Evolutionary conservation across 2,329 filamentous ascomycete genomes (phyloP), one percentile per base, ranked within the genome.

Genomic region (Simplicillium aogashimaense): DNA sequence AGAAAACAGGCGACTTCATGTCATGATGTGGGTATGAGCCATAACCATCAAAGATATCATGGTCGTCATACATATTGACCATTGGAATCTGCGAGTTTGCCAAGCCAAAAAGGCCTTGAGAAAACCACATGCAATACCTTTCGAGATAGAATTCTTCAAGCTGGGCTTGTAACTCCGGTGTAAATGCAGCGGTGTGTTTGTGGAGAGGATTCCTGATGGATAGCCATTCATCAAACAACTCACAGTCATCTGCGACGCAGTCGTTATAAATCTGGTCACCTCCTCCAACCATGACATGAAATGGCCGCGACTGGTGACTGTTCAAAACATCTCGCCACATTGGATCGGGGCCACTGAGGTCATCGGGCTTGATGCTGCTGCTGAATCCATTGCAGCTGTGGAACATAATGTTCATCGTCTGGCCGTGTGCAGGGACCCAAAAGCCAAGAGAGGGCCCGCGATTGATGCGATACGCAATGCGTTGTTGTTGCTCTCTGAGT

Each of bases 321-420:
- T 95, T 95, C 45, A 97, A 69, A 6, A 97, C 87, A 57, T 98
- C 92, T 41, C 90, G 82, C 92, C 94, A 98, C 63, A 98, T 73
- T 2, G 92, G 92, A 61, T 98, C 92, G 1, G 94, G 92, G 0
- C 92, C 92, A 54, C 83, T 92, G 57, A 95, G 83, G 35, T 81
- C 72, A 55, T 94, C 74, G 0, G 87, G 67, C 46, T 94, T 81
- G 17, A 85, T 84, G 42, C 76, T 83, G 38, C 83, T 60, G 51
- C 86, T 90, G 67, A 98, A 98, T 2, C 94, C 92, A 58, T 98
- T 98, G 67, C 92, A 95, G 57, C 85, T 95, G 65, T 97, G 78
- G 65, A 95, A 98, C 88, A 97, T 95, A 57, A 95, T 86, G 64
- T 97, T 95, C 92, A 98, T 98, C 3, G 84, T 77, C 57, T 94